A percentile compares a stretch with the other conserved stretches of the same genome.
Evolutionary conservation across 2,329 filamentous ascomycete species (phyloP).

Genomic region (Leptographium wingfieldii): DNA sequence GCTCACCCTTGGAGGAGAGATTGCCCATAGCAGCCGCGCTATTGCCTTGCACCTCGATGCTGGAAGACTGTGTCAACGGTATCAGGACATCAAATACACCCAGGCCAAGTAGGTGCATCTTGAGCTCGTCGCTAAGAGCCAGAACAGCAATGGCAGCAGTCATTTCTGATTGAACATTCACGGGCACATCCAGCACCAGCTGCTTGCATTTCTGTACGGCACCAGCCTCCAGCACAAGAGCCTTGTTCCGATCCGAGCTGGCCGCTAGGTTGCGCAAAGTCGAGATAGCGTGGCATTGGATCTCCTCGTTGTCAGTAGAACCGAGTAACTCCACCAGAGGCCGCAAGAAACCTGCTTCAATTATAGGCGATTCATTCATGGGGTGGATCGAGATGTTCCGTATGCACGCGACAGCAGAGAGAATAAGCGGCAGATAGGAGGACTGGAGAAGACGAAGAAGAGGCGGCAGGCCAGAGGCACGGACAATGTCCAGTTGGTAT

Average conservation of each 20-base stretch:
- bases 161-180: conserved; percentile 97
- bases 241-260: conserved; percentile 95
- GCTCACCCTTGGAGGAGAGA: conserved; percentile 84
- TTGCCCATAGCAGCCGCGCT: conserved; percentile 94
- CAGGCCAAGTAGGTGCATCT: conserved; percentile 76
- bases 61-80: conserved; percentile 84
- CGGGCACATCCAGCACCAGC: conserved; percentile 79
- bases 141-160: conserved; percentile 97
- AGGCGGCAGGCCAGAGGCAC: conserved; percentile 71
- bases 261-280: conserved; percentile 90
- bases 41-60: conserved; percentile 96
- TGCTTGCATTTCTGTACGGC: conserved; percentile 99
- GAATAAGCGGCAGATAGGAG: conserved; percentile 86
- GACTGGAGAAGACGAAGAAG: conserved; percentile 85
- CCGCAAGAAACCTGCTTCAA: conserved; percentile 90
- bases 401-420: conserved; percentile 95
- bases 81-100: conserved; percentile 96
- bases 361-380: conserved; percentile 94
- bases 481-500: conserved; percentile 95
- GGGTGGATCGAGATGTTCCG: conserved; percentile 98
- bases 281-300: conserved; percentile 96
- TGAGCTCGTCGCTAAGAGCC: conserved; percentile 89
- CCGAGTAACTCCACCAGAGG: conserved; percentile 88
- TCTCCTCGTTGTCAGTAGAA: conserved; percentile 95
- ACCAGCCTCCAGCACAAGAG: conserved; percentile 89